Base-by-base conservation (phyloP, 371 early-diverging fungal species). In the Dinochytrium kinnereticum region DNA sequence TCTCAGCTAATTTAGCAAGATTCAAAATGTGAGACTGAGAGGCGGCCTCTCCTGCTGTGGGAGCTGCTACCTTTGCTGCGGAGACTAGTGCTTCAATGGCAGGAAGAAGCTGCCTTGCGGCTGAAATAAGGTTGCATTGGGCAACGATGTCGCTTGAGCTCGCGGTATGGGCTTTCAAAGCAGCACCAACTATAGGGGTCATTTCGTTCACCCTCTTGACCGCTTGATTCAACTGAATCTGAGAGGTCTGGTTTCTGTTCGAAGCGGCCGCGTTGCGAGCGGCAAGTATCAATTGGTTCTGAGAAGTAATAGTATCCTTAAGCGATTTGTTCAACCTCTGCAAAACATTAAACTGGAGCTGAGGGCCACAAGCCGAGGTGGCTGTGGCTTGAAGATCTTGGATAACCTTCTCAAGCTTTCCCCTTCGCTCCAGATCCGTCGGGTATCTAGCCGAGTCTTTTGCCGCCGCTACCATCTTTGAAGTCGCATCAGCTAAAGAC, bases 221-320 rank as follows among this genome's bases (percentile, higher is more conserved):
- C 15, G 80, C 76, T 38, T 73, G 78, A 55, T 83, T 86, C 0
- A 89, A 73, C 31, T 81, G 76, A 19, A 80, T 59, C 61, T 87
- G 87, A n/a, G 82, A 80, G 0, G 73, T 68, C 68, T 82, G 87
- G 69, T 86, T 80, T 5, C 84, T 75, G 68, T 83, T 86, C 17
- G 83, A 80, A 15, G 79, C 40, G 2, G 81, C 82, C 17, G 80
- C 76, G 51, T 70, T 72, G 3, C 74, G 66, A 5, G 83, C 69
- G 1, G 85, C 84, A 10, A 75, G 55, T 19, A 83, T 77, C 26
- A 89, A 74, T 49, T 81, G 77, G 57, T 80, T 81, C 13, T 81
- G 73, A 0, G 82, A 79, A 1, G 81, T 64, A 5, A 82, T 49
- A 3, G 79, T 5, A 37, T 76, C 72, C 53, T 81, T 80, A 19